Conservation (phyloP, 805 yeast genomes). For the Saturnispora besseyi region DNA sequence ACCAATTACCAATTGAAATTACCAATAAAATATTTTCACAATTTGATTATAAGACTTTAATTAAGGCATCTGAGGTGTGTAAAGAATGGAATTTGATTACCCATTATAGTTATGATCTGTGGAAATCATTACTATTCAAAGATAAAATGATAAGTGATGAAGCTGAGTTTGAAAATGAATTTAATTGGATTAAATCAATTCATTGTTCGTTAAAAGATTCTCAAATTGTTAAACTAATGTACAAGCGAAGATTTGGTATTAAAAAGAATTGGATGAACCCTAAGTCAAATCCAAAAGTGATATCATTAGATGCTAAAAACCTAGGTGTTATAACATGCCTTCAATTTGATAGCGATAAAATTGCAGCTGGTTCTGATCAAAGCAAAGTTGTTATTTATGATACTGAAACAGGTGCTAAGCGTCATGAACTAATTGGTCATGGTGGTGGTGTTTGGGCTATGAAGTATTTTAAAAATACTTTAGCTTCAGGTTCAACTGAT, state of each 20-base stretch:
- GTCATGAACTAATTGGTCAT: conserved; percentile 68
- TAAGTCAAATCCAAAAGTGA: conserved; percentile 53
- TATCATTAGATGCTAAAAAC: conserved; percentile 58
- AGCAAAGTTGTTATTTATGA: conserved; percentile 72
- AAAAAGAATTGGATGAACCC: conserved; percentile 77
- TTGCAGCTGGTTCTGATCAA: conserved; percentile 91
- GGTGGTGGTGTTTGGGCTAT: conserved; percentile 99
- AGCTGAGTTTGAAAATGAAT: conserved; percentile 34
- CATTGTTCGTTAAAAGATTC: conserved; percentile 10
- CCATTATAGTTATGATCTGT: conserved; percentile 49
- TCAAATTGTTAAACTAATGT: conserved; percentile 30
- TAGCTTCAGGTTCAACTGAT: conserved; percentile 93
- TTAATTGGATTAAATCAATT: conserved; percentile 12
- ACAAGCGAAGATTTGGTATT: conserved; percentile 49
- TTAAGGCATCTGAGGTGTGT: conserved; percentile 55
- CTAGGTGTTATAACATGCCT: conserved; percentile 85
- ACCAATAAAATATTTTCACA: conserved; percentile 53
- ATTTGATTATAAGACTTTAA: conserved; percentile 55
- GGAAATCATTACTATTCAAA: conserved; percentile 56
- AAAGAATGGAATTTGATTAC: conserved; percentile 61
- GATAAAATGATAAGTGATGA: conserved; percentile 50
- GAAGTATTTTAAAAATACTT: conserved; percentile 71
- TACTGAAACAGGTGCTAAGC: conserved; percentile 58
- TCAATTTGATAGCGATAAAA: conserved; percentile 83
- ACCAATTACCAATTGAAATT: conserved; percentile 68